phyloP scores from a whole-genome alignment of 164 flowering plant genomes.

The Annona cherimola region DNA sequence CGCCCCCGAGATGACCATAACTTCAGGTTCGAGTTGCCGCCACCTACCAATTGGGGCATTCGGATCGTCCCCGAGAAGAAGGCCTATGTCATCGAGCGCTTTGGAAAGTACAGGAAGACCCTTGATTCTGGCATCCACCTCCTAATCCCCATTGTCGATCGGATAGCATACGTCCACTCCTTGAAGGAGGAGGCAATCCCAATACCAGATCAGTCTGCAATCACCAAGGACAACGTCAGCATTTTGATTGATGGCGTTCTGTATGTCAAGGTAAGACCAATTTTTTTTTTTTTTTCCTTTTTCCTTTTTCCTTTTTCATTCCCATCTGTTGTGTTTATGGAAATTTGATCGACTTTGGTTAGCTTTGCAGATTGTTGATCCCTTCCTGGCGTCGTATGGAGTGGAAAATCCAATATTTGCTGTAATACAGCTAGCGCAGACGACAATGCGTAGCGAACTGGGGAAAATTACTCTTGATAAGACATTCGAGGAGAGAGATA shows the following conservation, averaged over 20 bases:
- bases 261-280: conserved; percentile 56
- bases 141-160: conserved; percentile 73
- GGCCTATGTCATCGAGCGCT: conserved; percentile 80
- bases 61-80: conserved; percentile 82
- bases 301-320: background rate
- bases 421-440: conserved; percentile 87
- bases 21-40: conserved; percentile 36
- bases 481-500: conserved; percentile 87
- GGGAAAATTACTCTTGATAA: conserved; percentile 92
- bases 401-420: conserved; percentile 85
- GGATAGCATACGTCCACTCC: conserved; percentile 85
- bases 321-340: background rate
- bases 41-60: conserved; percentile 82
- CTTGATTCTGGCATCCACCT: conserved; percentile 80
- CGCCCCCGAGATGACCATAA: conserved; percentile 16
- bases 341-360: background rate
- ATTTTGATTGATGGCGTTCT: conserved; percentile 78
- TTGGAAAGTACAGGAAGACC: conserved; percentile 77
- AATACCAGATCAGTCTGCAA: conserved; percentile 80
- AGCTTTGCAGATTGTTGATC: conserved; percentile 71
- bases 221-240: conserved; percentile 92
- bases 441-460: conserved; percentile 92
- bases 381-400: conserved; percentile 81
- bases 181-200: conserved; percentile 89
- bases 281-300: background rate